Base-by-base conservation (phyloP, 371 early-diverging fungal species). In the Mucor indicus region DNA sequence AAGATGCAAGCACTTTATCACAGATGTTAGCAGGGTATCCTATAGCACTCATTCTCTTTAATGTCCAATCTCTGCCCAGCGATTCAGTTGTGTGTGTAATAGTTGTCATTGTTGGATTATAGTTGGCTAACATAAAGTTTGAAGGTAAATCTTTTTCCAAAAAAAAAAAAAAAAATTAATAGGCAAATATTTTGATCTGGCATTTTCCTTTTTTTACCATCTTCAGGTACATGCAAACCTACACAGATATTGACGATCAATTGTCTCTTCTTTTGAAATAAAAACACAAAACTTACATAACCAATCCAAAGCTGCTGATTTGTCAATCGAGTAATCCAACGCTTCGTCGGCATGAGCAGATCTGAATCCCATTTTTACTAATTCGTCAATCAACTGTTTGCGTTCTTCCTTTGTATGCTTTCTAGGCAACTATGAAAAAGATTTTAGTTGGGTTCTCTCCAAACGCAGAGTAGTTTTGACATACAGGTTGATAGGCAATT, bases 211-310 rank as follows among this genome's bases (percentile, higher is more conserved):
- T 20, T 48, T 27, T 42, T 66, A 77, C 77, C 77, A 60, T 90
- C 91, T 53, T 93, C 94, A 23, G 94, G 93, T 9, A 93, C 89
- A 62, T 93, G 88, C 22, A 91, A 53, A 49, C 83, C 83, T 82
- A 59, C 21, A 12, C 30, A 35, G 21, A 25, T 10, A 31, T 11
- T 36, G 16, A 29, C 30, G 30, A 29, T 29, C 8, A 29, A 29
- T 29, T 29, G 30, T 6, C 4, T 33, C n/a, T 9, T 13, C 9
- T 33, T 13, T 13, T 4, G 4, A 15, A 9, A 33, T 29, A 24
- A 42, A 29, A 42, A 17, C 3, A 13, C 5, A 12, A 20, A 1
- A 66, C 79, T 69, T 75, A 79, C 89, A 87, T n/a, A 93, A 72
- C 94, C 94, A 93, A 48, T 92, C 89, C n/a, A 92, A 57, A 1